A percentile compares a stretch with the other conserved stretches of the same genome.
Conservation (phyloP, 176 grass and related monocot species). For the Calamus simplicifolius region DNA sequence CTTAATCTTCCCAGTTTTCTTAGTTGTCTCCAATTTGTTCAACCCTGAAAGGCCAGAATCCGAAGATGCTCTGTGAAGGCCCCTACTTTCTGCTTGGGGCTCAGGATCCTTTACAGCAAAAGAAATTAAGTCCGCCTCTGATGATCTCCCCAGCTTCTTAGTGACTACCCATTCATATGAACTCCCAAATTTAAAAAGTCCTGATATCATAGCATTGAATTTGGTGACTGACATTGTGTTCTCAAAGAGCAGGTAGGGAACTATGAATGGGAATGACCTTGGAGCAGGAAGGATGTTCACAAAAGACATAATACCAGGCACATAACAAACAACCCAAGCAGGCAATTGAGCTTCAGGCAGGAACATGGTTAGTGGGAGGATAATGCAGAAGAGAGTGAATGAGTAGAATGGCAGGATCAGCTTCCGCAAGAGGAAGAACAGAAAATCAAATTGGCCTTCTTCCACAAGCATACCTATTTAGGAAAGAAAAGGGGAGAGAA, state of each 20-base stretch:
- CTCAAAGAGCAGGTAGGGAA: constrained; percentile 25
- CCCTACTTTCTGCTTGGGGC: constrained; percentile 1
- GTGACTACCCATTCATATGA: constrained; percentile 28
- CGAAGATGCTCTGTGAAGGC: constrained; percentile 13
- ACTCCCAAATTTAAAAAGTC: constrained; percentile 23
- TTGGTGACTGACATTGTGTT: constrained; percentile 35
- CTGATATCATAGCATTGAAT: constrained; percentile 26
- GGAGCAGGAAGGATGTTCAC: constrained; percentile 21
- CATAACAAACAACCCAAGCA: constrained; percentile 26
- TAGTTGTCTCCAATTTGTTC: constrained; percentile 11
- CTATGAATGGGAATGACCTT: constrained; percentile 25
- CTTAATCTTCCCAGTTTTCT: constrained; percentile 15
- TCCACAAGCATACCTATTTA: constrained; percentile 15
- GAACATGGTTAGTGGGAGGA: constrained; percentile 25
- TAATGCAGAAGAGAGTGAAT: constrained; percentile 28
- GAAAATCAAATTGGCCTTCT: constrained; percentile 31
- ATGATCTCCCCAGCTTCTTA: constrained; percentile 29
- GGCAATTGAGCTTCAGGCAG: constrained; percentile 26
- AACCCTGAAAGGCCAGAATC: constrained; percentile 14
- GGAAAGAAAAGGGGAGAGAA: neutral
- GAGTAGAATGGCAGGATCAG: constrained; percentile 27
- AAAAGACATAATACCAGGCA: constrained; percentile 24
- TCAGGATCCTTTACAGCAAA: constrained; percentile 7
- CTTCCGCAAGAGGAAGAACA: constrained; percentile 27
- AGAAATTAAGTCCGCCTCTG: constrained; percentile 20